phyloP scores from a whole-genome alignment of 139 green algal genomes.

The Gonium pectorale region DNA sequence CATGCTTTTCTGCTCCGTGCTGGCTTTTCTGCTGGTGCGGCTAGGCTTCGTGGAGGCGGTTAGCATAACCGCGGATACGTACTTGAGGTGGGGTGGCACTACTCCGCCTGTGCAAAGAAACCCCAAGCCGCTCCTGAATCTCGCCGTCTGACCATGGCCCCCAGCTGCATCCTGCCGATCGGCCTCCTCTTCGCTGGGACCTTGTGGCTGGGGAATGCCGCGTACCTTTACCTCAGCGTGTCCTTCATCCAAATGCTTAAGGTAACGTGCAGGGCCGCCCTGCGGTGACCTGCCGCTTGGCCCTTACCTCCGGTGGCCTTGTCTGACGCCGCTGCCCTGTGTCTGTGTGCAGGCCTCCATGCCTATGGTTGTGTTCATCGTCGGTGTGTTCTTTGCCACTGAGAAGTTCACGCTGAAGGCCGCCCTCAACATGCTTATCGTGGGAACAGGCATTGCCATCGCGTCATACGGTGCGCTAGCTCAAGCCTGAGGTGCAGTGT shows the following conservation, averaged over 20 bases:
- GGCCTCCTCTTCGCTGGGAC: constrained; percentile 85
- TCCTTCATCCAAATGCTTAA: constrained; percentile 99
- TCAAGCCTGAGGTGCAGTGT: too few species aligned
- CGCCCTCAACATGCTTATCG: constrained; percentile 81
- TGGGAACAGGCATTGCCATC: constrained; percentile 84
- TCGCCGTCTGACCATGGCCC: neutral
- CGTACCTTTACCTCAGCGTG: constrained; percentile 94
- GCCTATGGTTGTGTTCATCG: constrained; percentile 64
- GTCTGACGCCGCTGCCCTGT: neutral
- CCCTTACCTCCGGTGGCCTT: neutral
- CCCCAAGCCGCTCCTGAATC: neutral
- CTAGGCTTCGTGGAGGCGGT: constrained; percentile 53
- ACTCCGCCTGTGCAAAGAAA: too few species aligned
- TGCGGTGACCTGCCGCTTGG: neutral
- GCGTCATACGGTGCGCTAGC: constrained; percentile 74
- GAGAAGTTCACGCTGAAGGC: constrained; percentile 70
- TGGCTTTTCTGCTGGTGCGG: constrained; percentile 50
- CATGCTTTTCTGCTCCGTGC: constrained; percentile 71
- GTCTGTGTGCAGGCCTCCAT: constrained; percentile 54
- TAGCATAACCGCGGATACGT: constrained; percentile 56
- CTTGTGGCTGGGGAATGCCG: constrained; percentile 93
- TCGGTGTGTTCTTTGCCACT: constrained; percentile 76
- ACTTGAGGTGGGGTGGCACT: constrained; percentile 60
- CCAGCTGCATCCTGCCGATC: constrained; percentile 87
- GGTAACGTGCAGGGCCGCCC: constrained; percentile 33